A percentile compares a stretch with the other conserved stretches of the same genome.
These are phyloP conservation scores for Chlorokybus atmophyticus DNA, from an alignment of 139 green algal species.

Conservation along the genomic window DNA sequence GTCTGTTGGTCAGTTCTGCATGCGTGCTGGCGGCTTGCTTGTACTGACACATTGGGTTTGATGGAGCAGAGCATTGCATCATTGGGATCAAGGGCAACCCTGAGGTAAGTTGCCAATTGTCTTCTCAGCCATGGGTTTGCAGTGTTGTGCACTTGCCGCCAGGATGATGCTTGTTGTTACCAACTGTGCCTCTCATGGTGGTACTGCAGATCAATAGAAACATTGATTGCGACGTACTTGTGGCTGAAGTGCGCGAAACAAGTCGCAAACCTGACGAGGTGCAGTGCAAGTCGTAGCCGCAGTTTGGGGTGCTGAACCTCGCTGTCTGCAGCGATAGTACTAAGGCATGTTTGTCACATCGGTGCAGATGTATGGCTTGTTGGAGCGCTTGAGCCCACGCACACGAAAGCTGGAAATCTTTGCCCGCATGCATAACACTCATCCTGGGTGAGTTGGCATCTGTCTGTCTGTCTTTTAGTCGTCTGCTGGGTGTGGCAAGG, in stretches of 20 bases:
- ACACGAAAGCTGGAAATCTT: conserved; percentile 32
- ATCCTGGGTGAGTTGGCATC: conserved; percentile 32
- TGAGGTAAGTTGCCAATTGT: too few relatives aligned
- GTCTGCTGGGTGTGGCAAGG: background rate
- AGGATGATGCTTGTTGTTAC: too few relatives aligned
- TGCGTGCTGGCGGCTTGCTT: background rate
- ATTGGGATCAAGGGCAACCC: conserved; percentile 63
- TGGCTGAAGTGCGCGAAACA: conserved; percentile 64
- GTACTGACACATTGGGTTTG: conserved; percentile 46
- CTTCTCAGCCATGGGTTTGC: too few relatives aligned
- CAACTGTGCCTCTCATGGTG: too few relatives aligned
- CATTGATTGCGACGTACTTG: conserved; percentile 63
- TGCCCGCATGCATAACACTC: conserved; percentile 53
- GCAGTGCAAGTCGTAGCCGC: background rate
- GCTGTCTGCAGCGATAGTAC: background rate
- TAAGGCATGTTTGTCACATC: background rate
- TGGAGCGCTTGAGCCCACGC: conserved; percentile 62
- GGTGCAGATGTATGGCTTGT: conserved; percentile 55
- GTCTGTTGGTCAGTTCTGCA: background rate
- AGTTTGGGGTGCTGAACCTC: background rate
- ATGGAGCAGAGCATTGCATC: conserved; percentile 53
- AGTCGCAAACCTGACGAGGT: conserved; percentile 67
- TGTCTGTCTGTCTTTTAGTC: background rate
- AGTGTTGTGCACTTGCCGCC: too few relatives aligned
- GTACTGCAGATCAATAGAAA: conserved; percentile 44